phyloP scores from a whole-genome alignment of 257 asterid species.

The Jacaranda copaia region DNA sequence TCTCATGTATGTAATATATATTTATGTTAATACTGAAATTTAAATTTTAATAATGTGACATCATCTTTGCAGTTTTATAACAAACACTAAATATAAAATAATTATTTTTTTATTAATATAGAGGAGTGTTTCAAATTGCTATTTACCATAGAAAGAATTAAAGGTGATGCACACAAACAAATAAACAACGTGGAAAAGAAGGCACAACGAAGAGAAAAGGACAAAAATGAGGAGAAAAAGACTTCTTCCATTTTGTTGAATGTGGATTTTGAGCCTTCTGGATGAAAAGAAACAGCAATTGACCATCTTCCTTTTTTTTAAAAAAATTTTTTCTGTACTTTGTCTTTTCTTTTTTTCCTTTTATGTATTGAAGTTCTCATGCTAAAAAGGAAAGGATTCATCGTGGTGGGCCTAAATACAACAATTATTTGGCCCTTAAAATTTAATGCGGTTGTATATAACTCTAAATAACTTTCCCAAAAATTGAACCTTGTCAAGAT shows the following conservation, averaged over 20 bases:
- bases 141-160: neutral
- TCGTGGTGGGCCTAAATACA: neutral
- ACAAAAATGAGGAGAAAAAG: neutral
- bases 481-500: too few species aligned
- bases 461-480: too few species aligned
- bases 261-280: neutral
- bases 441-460: too few species aligned
- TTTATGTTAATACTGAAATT: too few species aligned
- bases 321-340: neutral
- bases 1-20: too few species aligned
- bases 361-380: neutral
- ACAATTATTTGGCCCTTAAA: too few species aligned
- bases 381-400: neutral
- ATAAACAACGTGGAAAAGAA: neutral
- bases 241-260: neutral
- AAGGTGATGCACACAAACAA: neutral
- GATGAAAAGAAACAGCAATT: neutral
- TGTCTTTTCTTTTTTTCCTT: neutral
- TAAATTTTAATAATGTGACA: too few species aligned
- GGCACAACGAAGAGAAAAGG: neutral
- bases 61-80: too few species aligned
- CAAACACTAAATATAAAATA: too few species aligned
- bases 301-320: neutral
- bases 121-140: too few species aligned
- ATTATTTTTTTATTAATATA: too few species aligned